A percentile compares a stretch with the other conserved stretches of the same genome.
phyloP scores from a whole-genome alignment of 2,329 filamentous ascomycete genomes.

The Sphaerostilbella broomeana region DNA sequence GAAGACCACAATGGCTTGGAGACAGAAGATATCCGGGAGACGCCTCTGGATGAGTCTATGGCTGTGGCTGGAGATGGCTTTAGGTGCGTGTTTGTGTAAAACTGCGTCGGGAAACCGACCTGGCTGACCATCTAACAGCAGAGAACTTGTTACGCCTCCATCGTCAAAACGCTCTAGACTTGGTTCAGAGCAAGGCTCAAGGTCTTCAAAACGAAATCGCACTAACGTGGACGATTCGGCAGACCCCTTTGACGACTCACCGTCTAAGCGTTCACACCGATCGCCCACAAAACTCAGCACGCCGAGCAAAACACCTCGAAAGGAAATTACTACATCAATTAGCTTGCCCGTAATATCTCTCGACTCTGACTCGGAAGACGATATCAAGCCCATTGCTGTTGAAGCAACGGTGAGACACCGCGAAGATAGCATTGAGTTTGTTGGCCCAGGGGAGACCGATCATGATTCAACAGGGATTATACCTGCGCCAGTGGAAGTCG shows the following conservation, averaged over 20 bases:
- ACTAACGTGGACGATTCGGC: slow-evolving; percentile 14
- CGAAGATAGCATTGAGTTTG: slow-evolving; percentile 20
- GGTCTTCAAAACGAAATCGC: slow-evolving; percentile 15
- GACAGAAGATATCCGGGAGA: background rate
- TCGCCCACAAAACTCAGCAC: slow-evolving; percentile 11
- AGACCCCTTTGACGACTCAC: slow-evolving; percentile 17
- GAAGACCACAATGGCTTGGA: background rate
- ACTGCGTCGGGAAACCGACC: no score
- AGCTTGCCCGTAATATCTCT: slow-evolving; percentile 21
- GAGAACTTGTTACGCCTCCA: slow-evolving; percentile 31
- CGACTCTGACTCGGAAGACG: slow-evolving; percentile 25
- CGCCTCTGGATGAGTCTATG: slow-evolving; percentile 12
- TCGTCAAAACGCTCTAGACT: slow-evolving; percentile 33
- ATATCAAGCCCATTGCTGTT: slow-evolving; percentile 4
- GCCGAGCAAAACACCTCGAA: slow-evolving; percentile 6
- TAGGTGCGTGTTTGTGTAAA: slow-evolving; percentile 18
- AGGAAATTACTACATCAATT: slow-evolving; percentile 4
- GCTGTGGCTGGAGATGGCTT: slow-evolving; percentile 11
- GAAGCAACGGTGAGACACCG: slow-evolving; percentile 11
- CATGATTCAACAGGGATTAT: background rate
- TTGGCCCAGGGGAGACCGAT: slow-evolving; percentile 14
- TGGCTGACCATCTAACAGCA: slow-evolving; percentile 11
- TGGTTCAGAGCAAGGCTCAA: slow-evolving; percentile 16
- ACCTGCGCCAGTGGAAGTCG: background rate
- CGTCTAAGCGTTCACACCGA: slow-evolving; percentile 17